Percentiles rank a stretch among this genome's conserved stretches.
phyloP scores from a whole-genome alignment of 805 yeast species.

The Wickerhamomyces bovis region DNA sequence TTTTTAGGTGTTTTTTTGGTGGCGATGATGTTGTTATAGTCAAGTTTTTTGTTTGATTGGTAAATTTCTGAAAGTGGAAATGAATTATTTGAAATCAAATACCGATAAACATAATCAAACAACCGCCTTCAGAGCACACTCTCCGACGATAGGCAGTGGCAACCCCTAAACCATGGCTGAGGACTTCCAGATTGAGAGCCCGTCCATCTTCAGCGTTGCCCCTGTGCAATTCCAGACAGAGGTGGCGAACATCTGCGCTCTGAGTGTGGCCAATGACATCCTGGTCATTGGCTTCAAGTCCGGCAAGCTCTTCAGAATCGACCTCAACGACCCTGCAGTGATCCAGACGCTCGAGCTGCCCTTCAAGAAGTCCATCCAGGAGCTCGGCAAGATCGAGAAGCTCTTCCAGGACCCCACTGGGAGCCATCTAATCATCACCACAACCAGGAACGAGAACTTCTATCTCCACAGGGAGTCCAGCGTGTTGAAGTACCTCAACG shows the following conservation, averaged over 20 bases:
- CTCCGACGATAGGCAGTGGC: too few species aligned
- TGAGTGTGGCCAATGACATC: conserved; percentile 50
- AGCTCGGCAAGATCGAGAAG: conserved; percentile 25
- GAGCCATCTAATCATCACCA: conserved; percentile 43
- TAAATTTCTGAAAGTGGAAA: too few species aligned
- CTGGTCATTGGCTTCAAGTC: conserved; percentile 47
- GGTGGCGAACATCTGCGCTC: conserved; percentile 38
- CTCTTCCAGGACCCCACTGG: conserved; percentile 49
- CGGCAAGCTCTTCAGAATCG: conserved; percentile 56
- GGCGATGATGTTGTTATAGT: neutral
- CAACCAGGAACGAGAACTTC: conserved; percentile 39
- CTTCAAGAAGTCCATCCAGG: conserved; percentile 20
- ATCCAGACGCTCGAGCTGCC: conserved; percentile 40
- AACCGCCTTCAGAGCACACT: too few species aligned
- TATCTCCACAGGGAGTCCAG: conserved; percentile 38
- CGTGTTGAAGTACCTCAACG: conserved; percentile 36
- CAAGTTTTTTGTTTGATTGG: neutral
- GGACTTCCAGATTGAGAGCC: neutral
- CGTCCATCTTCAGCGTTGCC: conserved; percentile 23
- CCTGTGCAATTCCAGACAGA: conserved; percentile 50
- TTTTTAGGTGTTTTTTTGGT: neutral
- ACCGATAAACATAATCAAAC: neutral
- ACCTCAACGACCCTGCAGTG: conserved; percentile 57
- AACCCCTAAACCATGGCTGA: neutral
- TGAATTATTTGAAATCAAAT: too few species aligned